Conservation (phyloP, 1,284 basidiomycete genomes). For the Gyrodon tennesseensis region DNA sequence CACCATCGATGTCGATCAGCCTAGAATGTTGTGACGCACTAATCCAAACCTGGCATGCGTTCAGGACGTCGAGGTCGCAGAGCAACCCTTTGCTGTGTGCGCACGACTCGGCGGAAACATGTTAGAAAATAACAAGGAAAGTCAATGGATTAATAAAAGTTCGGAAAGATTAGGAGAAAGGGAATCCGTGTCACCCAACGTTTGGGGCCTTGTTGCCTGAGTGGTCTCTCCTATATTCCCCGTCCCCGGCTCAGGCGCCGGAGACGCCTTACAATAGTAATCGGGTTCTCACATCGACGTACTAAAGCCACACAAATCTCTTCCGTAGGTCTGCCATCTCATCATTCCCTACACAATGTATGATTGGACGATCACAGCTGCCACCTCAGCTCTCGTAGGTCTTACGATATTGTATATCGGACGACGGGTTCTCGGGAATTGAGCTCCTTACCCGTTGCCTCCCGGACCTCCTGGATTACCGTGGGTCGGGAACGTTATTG, state of each 20-base stretch:
- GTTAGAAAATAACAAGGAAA: too few relatives aligned
- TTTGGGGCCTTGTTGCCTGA: neutral
- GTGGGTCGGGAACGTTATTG: constrained; percentile 17
- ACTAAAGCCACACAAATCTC: neutral
- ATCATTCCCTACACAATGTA: neutral
- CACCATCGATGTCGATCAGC: too few relatives aligned
- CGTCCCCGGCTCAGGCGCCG: too few relatives aligned
- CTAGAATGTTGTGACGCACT: too few relatives aligned
- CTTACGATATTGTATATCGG: neutral
- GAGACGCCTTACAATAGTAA: neutral
- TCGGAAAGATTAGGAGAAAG: neutral
- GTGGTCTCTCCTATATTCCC: too few relatives aligned
- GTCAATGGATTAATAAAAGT: neutral
- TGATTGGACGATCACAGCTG: neutral
- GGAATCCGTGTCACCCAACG: neutral
- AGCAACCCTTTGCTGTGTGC: too few relatives aligned
- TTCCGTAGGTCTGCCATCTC: neutral
- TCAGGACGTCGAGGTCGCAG: too few relatives aligned
- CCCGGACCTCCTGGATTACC: constrained; percentile 23
- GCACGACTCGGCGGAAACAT: too few relatives aligned
- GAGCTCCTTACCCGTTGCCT: constrained; percentile 1
- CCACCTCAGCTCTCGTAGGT: neutral
- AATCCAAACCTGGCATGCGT: too few relatives aligned
- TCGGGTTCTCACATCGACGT: neutral
- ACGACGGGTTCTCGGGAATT: neutral